A percentile compares a stretch with the other conserved stretches of the same genome.
phyloP scores from a whole-genome alignment of 805 yeast species.

The Barnettozyma populi region DNA sequence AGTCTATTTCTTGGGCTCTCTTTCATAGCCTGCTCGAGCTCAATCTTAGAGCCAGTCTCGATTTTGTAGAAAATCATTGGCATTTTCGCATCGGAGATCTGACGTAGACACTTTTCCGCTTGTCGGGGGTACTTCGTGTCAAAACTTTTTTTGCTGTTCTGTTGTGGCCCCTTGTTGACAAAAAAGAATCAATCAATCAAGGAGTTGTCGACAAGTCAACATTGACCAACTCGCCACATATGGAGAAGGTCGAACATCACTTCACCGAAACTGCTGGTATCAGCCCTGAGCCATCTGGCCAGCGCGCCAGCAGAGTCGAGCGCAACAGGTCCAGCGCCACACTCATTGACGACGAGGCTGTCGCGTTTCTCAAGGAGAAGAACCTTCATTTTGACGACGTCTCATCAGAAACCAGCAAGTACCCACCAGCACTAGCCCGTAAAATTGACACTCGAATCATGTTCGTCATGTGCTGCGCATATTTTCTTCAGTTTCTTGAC shows the following conservation, averaged over 20 bases:
- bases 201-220: not conserved
- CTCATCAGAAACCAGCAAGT: constrained; percentile 3
- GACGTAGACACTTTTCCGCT: no score
- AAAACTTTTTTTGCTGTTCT: no score
- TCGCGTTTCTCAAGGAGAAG: constrained; percentile 16
- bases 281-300: not conserved
- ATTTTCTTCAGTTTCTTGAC: constrained; percentile 54
- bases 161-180: no score
- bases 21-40: no score
- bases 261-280: not conserved
- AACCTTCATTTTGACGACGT: constrained; percentile 6
- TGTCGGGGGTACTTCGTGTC: no score
- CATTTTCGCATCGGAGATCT: no score
- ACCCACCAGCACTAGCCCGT: constrained; percentile 18
- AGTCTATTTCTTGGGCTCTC: no score
- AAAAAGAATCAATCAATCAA: no score
- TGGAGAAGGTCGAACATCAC: not conserved
- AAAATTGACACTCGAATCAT: constrained; percentile 46
- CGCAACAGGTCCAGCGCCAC: not conserved
- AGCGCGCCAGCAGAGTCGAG: not conserved
- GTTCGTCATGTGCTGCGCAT: constrained; percentile 46
- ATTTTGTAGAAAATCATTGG: no score
- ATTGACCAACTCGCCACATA: no score
- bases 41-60: no score
- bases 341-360: constrained; percentile 20